Evolutionary conservation across 257 asterid species (phyloP), one percentile per base, ranked within the genome.

Genomic region (Jaltomata sinuosa): DNA sequence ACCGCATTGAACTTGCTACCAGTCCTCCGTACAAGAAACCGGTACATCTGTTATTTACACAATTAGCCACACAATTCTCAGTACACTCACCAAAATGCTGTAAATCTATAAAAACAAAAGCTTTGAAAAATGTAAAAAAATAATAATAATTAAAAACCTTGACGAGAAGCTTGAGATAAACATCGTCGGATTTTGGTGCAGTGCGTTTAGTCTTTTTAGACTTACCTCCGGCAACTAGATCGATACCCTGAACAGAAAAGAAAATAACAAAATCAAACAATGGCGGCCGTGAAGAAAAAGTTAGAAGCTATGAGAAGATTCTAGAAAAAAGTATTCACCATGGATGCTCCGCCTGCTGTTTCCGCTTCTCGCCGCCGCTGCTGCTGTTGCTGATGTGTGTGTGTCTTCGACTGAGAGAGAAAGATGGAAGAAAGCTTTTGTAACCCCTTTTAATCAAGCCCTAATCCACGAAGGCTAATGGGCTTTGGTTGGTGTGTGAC

Each of bases 161-260:
- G 54, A 94, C 97, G 67, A 94, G 92, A 80, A 91, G 93, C 88
- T 91, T 91, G 85, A 92, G 91, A 88, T 89, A 91, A 31, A 94
- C 91, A 74, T 94, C 93, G 79, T 90, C 87, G 76, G 99, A 95
- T 79, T 93, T 93, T 0, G 98, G 95, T 3, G 94, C 94, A 0
- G 93, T 91, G 67, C 97, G 94, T 86, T 94, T 93, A 29, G 98
- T 93, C 91, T 94, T 93, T 94, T 95, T 95, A 84, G 88, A 84
- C 93, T 95, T 95, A 77, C 99, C 99, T 80, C 99, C 98, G 85
- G 97, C 98, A 72, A 88, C 90, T 87, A 95, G 89, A 94, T 95
- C 99, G 67, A 94, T 95, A 90, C 99, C 99, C 98, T 93, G 53
- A 52, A 57, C 50, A 25, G 34, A 14, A 83, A 71, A 49, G 6